A percentile compares a stretch with the other conserved stretches of the same genome.
Evolutionary conservation across 164 flowering plant species (phyloP).

Genomic region (Berberis vulgaris): DNA sequence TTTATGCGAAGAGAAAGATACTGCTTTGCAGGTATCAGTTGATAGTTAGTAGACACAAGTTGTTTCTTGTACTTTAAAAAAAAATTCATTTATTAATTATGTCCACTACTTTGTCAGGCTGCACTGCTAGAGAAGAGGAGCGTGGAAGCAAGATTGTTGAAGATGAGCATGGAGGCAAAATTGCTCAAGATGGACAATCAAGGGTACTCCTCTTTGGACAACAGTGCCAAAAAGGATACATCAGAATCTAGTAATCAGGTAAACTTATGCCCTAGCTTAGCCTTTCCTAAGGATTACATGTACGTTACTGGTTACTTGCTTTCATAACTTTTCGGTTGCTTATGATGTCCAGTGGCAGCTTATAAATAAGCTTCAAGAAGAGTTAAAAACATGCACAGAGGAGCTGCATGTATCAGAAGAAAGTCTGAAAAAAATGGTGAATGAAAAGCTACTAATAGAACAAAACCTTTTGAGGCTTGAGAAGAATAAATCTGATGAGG

Average conservation of each 20-base stretch:
- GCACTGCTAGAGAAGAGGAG: constrained; percentile 47
- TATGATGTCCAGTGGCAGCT: constrained; percentile 27
- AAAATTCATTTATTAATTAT: constrained; percentile 3
- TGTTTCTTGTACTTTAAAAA: neutral
- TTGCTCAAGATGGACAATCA: constrained; percentile 35
- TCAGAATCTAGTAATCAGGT: constrained; percentile 53
- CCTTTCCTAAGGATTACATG: no score
- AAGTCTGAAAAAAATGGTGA: constrained; percentile 36
- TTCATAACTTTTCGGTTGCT: neutral
- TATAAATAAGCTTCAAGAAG: constrained; percentile 44
- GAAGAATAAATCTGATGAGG: constrained; percentile 63
- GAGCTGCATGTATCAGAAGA: constrained; percentile 60
- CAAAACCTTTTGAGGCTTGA: constrained; percentile 53
- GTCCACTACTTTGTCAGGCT: constrained; percentile 27
- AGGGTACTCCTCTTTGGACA: constrained; percentile 20
- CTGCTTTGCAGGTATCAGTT: constrained; percentile 54
- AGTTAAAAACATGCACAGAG: constrained; percentile 46
- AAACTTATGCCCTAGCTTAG: neutral
- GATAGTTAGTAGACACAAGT: neutral
- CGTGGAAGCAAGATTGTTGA: constrained; percentile 47
- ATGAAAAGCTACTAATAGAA: constrained; percentile 61
- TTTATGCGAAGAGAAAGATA: constrained; percentile 58
- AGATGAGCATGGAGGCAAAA: constrained; percentile 46
- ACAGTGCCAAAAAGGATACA: constrained; percentile 32
- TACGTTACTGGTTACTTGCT: neutral